Percentiles rank a stretch among this genome's conserved stretches.
Conservation (phyloP, 148 eudicot species). For the Diospyros kaki region DNA sequence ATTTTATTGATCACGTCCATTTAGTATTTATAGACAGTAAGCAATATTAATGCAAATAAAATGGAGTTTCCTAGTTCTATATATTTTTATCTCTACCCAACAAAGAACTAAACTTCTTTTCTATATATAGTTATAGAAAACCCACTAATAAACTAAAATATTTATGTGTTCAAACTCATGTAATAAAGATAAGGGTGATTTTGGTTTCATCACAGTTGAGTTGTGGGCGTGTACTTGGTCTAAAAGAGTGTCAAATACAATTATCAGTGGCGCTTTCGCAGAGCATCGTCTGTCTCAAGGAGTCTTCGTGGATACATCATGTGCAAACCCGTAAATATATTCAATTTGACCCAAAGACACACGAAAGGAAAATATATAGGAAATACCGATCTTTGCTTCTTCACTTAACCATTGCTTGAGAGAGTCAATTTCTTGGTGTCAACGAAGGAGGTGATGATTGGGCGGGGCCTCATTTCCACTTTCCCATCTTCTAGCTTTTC, state of each 20-base stretch:
- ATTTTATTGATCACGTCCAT: no score
- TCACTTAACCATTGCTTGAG: constrained; percentile 18
- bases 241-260: background rate
- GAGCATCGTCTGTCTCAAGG: background rate
- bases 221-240: background rate
- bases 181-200: no score
- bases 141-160: background rate
- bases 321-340: background rate
- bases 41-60: no score
- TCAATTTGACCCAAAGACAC: background rate
- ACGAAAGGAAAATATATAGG: background rate
- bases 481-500: constrained; percentile 1
- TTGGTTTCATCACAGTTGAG: constrained; percentile 2
- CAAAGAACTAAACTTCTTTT: background rate
- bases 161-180: no score
- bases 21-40: no score
- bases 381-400: background rate
- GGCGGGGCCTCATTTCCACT: constrained; percentile 8
- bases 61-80: background rate
- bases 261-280: background rate
- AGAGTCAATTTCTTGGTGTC: constrained; percentile 30
- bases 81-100: background rate
- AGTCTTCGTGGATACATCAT: background rate
- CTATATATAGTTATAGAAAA: background rate
- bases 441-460: constrained; percentile 22